Base-by-base conservation (phyloP, 257 asterid genomes). In the Salvia miltiorrhiza region DNA sequence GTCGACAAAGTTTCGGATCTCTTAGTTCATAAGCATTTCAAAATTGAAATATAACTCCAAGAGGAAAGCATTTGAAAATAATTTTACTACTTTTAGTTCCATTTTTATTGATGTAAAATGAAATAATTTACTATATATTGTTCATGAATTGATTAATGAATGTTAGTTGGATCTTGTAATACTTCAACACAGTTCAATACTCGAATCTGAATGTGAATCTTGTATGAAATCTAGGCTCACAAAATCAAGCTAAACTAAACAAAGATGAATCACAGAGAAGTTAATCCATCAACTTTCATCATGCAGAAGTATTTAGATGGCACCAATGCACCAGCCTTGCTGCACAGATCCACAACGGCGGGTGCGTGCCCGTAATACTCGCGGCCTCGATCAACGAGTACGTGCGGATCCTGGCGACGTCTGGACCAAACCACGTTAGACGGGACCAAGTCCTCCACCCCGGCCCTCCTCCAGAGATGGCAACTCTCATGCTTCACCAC, bases 321-420 rank as follows among this genome's bases (percentile, higher is more conserved):
- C 26, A 84, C 88, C 76, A 84, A 12, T 21, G 88, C 86, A 60
- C 97, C 99, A 57, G 84, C 95, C 84, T 86, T 90, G 32, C 90
- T 77, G 79, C 97, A 93, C 16, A 93, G 78, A 82, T 87, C 95
- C 67, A 93, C 90, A 55, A 93, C 92, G 7, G 88, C 97, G 0
- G 97, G 97, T 4, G 92, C 93, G 52, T 74, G 97, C 0, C 99
- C 97, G 21, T 93, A 90, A 65, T 74, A 88, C n/a, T 57, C 65
- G 7, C 97, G 88, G 13, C 97, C 96, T 65, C 74, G 76, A 43
- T 93, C 79, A 24, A 77, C n/a, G 6, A 93, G 97, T 17, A 87
- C 61, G 0, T 78, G 80, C 12, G 92, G 88, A 80, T 93, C 99
- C 68, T 90, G 99, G 33, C 83, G 81, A 33, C 97, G 82, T 47